Percentiles rank a stretch among this genome's conserved stretches.
phyloP scores from a whole-genome alignment of 345 rosid genomes.

The Cardiospermum halicacabum region DNA sequence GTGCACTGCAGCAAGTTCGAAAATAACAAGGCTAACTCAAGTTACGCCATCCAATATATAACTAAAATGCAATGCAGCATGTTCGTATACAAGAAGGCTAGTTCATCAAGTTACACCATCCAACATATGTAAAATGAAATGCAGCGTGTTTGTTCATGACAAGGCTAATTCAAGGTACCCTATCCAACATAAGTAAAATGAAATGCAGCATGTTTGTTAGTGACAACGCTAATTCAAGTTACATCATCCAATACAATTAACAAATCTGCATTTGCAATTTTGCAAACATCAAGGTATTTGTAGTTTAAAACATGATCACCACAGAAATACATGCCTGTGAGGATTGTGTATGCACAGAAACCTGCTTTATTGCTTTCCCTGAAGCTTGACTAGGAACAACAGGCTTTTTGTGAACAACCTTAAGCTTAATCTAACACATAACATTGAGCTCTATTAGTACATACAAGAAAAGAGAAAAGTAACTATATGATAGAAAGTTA shows the following conservation, averaged over 20 bases:
- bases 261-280: constrained; percentile 12
- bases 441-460: constrained; percentile 17
- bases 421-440: constrained; percentile 38
- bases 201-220: neutral
- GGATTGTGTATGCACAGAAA: constrained; percentile 30
- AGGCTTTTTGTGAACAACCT: constrained; percentile 46
- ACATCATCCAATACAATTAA: neutral
- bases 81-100: neutral
- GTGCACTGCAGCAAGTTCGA: neutral
- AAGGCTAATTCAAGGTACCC: neutral
- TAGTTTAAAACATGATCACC: neutral
- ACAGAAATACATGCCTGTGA: constrained; percentile 32
- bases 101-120: too few species aligned
- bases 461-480: constrained; percentile 7
- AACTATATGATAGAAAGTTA: constrained; percentile 14
- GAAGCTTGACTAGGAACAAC: constrained; percentile 34
- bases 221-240: neutral
- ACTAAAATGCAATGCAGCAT: constrained; percentile 7
- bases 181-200: neutral
- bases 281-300: neutral
- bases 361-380: constrained; percentile 46
- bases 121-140: too few species aligned
- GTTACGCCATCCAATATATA: neutral
- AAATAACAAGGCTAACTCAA: neutral
- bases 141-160: constrained; percentile 6